Base-by-base conservation (phyloP, 1,139 yeast genomes). In the Hemisphaericaspora subhashii region DNA sequence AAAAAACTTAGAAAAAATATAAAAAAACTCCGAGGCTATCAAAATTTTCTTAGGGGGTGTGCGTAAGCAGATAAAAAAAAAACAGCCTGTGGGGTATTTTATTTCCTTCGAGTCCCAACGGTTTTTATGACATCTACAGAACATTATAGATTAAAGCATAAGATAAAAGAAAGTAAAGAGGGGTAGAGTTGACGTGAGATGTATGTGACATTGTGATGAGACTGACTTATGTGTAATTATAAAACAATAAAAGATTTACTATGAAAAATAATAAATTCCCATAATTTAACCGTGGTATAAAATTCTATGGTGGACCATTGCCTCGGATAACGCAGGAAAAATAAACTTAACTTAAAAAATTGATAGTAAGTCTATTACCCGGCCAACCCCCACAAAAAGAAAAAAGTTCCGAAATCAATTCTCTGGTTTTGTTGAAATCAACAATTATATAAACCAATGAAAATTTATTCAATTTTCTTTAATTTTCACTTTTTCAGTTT, bases 371-470 rank as follows among this genome's bases (percentile, higher is more conserved):
- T 22, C 25, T 10, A 22, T n/a, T 10, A 22, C 25, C 11, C 12
- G 18, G n/a, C 13, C 8, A 3, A 13, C 21, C 32, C 32, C 32
- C 32, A 29, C 32, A 29, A 13, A 29, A 29, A 15, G 11, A 29
- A 29, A n/a, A n/a, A 29, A 14, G n/a, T n/a, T n/a, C 23, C 6
- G 9, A 20, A 20, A 7, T 20, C 9, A 7, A 9, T 23, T 23
- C 26, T 23, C n/a, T 23, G 5, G 5, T 11, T 23, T 12, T 23
- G 26, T 4, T 9, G 5, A 25, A 12, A 13, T 10, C 9, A 25
- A 13, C 8, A 20, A 32, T 6, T 32, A 25, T 32, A 32, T 32
- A 25, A 32, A 25, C 29, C 29, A 32, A 32, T 24, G 15, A 32
- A 21, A 25, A 16, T 18, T 31, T 11, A 14, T 23, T 31, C 16